These are phyloP conservation scores for Kwoniella sp. DNA, from an alignment of 768 basidiomycete species.

Conservation along the genomic window DNA sequence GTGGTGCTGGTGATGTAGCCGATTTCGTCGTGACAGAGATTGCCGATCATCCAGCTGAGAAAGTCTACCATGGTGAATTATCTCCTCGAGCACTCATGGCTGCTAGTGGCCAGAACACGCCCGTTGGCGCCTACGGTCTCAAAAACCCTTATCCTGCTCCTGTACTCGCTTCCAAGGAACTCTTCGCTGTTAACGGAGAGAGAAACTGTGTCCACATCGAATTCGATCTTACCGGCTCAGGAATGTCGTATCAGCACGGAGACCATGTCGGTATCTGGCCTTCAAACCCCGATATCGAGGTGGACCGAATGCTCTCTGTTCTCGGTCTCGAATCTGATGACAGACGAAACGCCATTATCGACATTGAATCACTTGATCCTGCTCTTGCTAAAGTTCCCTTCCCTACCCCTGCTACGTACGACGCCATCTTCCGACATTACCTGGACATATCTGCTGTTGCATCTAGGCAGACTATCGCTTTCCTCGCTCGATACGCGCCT, in stretches of 20 bases:
- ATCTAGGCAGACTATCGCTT: conserved; percentile 88
- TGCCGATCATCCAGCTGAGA: conserved; percentile 65
- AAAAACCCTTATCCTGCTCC: conserved; percentile 96
- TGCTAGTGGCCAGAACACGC: conserved; percentile 58
- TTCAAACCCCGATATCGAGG: conserved; percentile 86
- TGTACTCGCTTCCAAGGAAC: conserved; percentile 72
- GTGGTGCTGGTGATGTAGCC: conserved; percentile 89
- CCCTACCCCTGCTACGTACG: conserved; percentile 94
- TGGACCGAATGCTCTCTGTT: conserved; percentile 79
- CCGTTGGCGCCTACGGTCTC: conserved; percentile 83
- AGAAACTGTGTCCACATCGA: conserved; percentile 95
- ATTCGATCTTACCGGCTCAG: conserved; percentile 88
- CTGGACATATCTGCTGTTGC: conserved; percentile 94
- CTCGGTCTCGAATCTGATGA: conserved; percentile 70
- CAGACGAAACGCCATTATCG: conserved; percentile 79
- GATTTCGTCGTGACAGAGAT: conserved; percentile 92
- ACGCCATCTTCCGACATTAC: conserved; percentile 90
- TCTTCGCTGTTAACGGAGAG: conserved; percentile 72
- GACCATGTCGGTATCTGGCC: conserved; percentile 99
- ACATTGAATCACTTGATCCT: conserved; percentile 95
- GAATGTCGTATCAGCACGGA: conserved; percentile 97
- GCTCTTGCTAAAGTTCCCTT: conserved; percentile 98
- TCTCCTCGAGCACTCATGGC: conserved; percentile 90
- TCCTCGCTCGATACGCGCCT: conserved; percentile 85
- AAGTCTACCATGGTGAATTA: conserved; percentile 94